phyloP scores from a whole-genome alignment of 441 rosid species.

The Syzygium malaccense region DNA sequence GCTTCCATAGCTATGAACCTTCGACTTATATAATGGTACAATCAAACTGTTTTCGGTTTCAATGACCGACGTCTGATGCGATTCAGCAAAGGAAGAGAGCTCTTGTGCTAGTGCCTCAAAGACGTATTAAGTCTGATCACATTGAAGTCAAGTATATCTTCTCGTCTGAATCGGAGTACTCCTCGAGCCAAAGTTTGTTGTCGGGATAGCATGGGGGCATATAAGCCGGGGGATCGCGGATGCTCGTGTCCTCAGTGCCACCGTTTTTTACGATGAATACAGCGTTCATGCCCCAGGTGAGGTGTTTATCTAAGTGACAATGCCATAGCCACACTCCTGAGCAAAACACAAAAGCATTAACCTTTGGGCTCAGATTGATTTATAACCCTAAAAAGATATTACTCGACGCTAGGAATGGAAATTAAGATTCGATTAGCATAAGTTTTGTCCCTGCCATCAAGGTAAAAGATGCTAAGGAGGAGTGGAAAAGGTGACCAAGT shows the following conservation, averaged over 20 bases:
- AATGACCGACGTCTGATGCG: neutral
- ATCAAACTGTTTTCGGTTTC: neutral
- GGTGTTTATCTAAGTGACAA: slow-evolving; percentile 8
- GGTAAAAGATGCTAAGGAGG: neutral
- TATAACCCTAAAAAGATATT: neutral
- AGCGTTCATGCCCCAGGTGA: slow-evolving; percentile 9
- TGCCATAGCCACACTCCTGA: slow-evolving; percentile 16
- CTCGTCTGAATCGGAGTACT: neutral
- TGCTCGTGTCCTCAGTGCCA: slow-evolving; percentile 1
- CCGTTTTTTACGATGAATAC: slow-evolving; percentile 10
- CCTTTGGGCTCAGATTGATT: neutral
- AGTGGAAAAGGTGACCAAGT: neutral
- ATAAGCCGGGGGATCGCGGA: neutral
- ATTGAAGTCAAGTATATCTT: neutral
- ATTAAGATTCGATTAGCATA: neutral
- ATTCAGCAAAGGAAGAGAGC: neutral
- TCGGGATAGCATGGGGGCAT: neutral
- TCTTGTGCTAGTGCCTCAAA: neutral
- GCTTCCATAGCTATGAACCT: neutral
- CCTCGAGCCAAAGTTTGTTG: neutral
- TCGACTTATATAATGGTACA: neutral
- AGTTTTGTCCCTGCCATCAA: neutral
- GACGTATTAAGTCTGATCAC: neutral
- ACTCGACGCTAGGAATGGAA: neutral
- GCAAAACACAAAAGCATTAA: neutral